Conservation (phyloP, 2,329 filamentous ascomycete species). For the Neofusicoccum ribis region DNA sequence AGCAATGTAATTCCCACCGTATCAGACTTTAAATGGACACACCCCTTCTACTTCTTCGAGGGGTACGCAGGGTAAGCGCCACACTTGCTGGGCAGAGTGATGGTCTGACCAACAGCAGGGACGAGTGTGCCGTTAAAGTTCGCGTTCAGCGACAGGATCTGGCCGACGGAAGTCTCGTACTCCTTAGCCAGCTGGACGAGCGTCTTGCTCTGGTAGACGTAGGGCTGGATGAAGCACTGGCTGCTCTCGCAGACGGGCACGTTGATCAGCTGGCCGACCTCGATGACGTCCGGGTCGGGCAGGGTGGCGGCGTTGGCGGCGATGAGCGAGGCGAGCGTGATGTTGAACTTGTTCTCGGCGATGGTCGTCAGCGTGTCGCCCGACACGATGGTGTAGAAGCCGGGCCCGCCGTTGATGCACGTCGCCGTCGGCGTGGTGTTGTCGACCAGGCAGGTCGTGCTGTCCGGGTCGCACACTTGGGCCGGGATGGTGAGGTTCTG, state of each 20-base stretch:
- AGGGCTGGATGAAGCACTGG: conserved; percentile 25
- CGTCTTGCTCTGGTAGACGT: conserved; percentile 26
- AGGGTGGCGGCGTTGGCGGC: conserved; percentile 26
- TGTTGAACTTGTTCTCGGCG: conserved; percentile 26
- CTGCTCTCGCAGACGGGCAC: conserved; percentile 27
- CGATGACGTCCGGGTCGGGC: conserved; percentile 23
- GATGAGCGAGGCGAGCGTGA: conserved; percentile 25
- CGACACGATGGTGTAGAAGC: conserved; percentile 24
- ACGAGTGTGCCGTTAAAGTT: conserved; percentile 22
- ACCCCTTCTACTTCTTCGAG: neutral
- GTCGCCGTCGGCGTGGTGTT: conserved; percentile 20
- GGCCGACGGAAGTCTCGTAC: conserved; percentile 24
- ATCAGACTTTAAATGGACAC: too few species aligned
- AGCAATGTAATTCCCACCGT: too few species aligned
- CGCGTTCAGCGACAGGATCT: conserved; percentile 27
- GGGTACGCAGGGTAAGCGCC: neutral
- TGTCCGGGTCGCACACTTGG: conserved; percentile 23
- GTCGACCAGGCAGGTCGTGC: conserved; percentile 24
- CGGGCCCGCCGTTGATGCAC: conserved; percentile 26
- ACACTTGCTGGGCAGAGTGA: neutral
- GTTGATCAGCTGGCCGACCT: conserved; percentile 27
- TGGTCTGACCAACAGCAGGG: conserved; percentile 19
- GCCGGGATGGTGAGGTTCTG: conserved; percentile 17
- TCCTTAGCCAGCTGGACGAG: conserved; percentile 26
- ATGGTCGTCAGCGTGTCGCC: conserved; percentile 27